Evolutionary conservation across 2,329 filamentous ascomycete species (phyloP), one percentile per base, ranked within the genome.

Genomic region (Penicillium griseofulvum): DNA sequence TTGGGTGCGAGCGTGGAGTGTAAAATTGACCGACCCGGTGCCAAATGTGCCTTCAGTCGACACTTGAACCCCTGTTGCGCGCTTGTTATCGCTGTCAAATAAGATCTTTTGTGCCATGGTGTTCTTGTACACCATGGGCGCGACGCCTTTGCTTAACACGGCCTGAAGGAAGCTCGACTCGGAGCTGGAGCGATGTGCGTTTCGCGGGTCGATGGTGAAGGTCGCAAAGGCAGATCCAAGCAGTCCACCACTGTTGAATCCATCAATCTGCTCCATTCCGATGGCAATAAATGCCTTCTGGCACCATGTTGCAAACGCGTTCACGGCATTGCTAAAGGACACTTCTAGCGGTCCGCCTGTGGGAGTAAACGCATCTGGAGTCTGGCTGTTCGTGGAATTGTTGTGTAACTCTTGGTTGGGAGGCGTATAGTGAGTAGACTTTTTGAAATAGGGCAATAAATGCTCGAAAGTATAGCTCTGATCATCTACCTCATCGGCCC

Each of bases 401-500:
- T 46, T 41, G 37, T 56, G 62, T 24, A 65, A 55, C 5, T 49
- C 39, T 16, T 46, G 50, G 7, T 60, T 52, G 0, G 69, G 67
- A 1, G 64, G 59, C 0, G 65, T 71, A 48, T 71, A 72, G 12
- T 62, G 51, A 8, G 64, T 45, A 12, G 60, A 67, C 39, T 66
- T 66, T 41, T 70, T 52, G 48, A 64, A 68, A 38, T 60, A 71
- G 1, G 66, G 67, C 9, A 67, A 49, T 1, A 65, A 46, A 3
- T 65, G 56, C 1, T 69, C 60, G 24, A 61, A 71, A 5, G 52
- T 55, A n/a, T 68, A 72, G 37, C 61, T 66, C 8, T 57, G 44
- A 38, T 76, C 73, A 4, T 60, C 69, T 7, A 75, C 71, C 31
- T 65, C 58, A 41, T 75, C 65, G 0, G 72, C 72, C 74, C 74